Evolutionary conservation across 331 rosid species (phyloP), one percentile per base, ranked within the genome.

Genomic region (Saraca asoca): DNA sequence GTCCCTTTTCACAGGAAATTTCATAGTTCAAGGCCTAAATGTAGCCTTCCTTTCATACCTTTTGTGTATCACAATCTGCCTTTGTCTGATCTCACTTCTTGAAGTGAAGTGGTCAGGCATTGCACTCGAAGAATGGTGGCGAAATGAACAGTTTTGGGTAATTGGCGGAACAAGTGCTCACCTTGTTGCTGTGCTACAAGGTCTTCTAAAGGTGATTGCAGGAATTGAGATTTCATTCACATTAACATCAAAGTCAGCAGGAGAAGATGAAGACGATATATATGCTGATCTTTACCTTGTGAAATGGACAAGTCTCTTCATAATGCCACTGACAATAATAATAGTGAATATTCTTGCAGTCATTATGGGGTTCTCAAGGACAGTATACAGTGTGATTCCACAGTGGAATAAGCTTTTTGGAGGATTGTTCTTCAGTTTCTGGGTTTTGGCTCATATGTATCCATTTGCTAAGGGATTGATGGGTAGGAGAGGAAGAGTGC

Each of bases 81-180:
- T 89, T 45, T 62, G 77, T 17, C 86, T 89, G 9, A 64, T 89
- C 20, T 86, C 96, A 12, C 81, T 89, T 12, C 91, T 87, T 6
- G 94, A 89, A 70, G 96, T 89, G 9, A 84, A 72, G 50, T 89
- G 94, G 94, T 89, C 96, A 0, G 94, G 96, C 11, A 83, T 81
- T 9, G 87, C 82, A 3, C 88, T 89, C 0, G 94, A 89, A 67
- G 94, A 89, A 64, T 87, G 87, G 80, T 89, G 96, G 96, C 58
- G 94, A 9, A 89, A 87, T 10, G 94, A 89, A 60, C 96, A 89
- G 46, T 89, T 89, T 70, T 86, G 94, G 96, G 80, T 79, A 64
- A 89, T 89, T 16, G 96, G 94, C 14, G 96, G 94, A 20, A 84
- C 94, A 4, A 89, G 96, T 58, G 85, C 96, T 15, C 96, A 89